These are phyloP conservation scores for Ogataea degrootiae DNA, from an alignment of 805 yeast species.

Conservation along the genomic window DNA sequence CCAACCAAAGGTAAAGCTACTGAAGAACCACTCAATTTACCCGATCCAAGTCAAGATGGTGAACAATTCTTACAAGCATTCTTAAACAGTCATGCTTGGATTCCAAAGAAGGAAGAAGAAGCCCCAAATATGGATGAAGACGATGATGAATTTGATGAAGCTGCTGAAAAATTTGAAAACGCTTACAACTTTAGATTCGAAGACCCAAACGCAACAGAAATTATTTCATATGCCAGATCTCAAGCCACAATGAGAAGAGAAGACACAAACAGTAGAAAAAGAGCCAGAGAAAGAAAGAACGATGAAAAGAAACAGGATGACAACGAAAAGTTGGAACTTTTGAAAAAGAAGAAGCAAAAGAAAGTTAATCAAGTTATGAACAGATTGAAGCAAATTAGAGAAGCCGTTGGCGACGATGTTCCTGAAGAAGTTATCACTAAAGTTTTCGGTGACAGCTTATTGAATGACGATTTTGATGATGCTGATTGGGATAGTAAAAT, in stretches of 20 bases:
- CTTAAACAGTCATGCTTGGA: slow-evolving; percentile 81
- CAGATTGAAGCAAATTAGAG: slow-evolving; percentile 57
- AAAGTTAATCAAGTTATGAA: slow-evolving; percentile 77
- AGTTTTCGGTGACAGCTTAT: slow-evolving; percentile 69
- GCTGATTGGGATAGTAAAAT: slow-evolving; percentile 87
- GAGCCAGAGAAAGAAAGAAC: slow-evolving; percentile 69
- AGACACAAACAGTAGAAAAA: slow-evolving; percentile 68
- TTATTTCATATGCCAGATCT: slow-evolving; percentile 89
- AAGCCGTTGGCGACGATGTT: slow-evolving; percentile 63
- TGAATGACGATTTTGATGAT: slow-evolving; percentile 85
- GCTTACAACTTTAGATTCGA: slow-evolving; percentile 95
- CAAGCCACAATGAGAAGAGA: slow-evolving; percentile 90
- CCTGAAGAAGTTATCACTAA: slow-evolving; percentile 54
- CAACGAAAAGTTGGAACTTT: slow-evolving; percentile 49
- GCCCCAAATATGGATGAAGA: slow-evolving; percentile 47
- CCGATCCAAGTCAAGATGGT: slow-evolving; percentile 62
- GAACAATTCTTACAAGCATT: slow-evolving; percentile 71
- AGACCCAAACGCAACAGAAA: slow-evolving; percentile 85
- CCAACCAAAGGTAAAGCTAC: slow-evolving; percentile 24
- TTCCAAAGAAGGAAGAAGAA: slow-evolving; percentile 64
- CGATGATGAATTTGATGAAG: slow-evolving; percentile 86
- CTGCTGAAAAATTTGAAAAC: slow-evolving; percentile 84
- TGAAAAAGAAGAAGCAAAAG: slow-evolving; percentile 66
- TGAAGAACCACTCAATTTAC: slow-evolving; percentile 36
- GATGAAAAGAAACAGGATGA: slow-evolving; percentile 49